Base-by-base conservation (phyloP, 257 asterid genomes). In the Eustoma russellianum region DNA sequence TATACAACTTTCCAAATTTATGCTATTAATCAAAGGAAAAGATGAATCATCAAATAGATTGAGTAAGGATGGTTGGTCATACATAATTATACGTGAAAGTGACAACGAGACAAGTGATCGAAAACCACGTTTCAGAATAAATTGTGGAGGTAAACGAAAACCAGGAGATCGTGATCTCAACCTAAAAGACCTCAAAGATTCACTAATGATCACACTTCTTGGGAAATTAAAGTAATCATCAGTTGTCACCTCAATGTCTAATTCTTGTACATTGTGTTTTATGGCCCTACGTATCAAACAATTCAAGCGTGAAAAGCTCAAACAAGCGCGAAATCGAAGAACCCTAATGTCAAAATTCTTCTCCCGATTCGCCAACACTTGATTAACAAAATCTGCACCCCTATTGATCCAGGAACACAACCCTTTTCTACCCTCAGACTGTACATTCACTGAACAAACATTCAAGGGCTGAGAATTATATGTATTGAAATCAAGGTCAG, bases 401-500 rank as follows among this genome's bases (percentile, higher is more conserved):
- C 70, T 70, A 0, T 55, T 6, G 6, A 55, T 58, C 60, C 49
- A 53, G 8, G 75, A 55, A 6, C 64, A 73, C 11, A 59, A 13
- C 2, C 65, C 57, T 50, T 60, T 67, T 13, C 70, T 52, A 5
- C 14, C 10, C 5, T 40, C 60, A 2, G 77, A 19, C 52, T 69
- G 46, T 17, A 62, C 17, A 45, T 47, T 7, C 50, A 61, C 55
- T 7, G 46, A n/a, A 9, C 53, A 33, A 64, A 78, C 53, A 1
- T 79, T 66, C 30, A 24, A 24, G 30, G 30, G 30, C 9, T 38
- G 43, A 38, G 43, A 38, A 38, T 11, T 38, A 11, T 4, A 38
- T 38, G 43, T 3, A 67, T 80, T 77, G 75, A 88, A 88, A 59
- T 88, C 95, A 5, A 88, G 95, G 67, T 85, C 88, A 6, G 97